These are phyloP conservation scores for Penicillium janthinellum DNA, from an alignment of 2,329 filamentous ascomycete species.

Conservation along the genomic window DNA sequence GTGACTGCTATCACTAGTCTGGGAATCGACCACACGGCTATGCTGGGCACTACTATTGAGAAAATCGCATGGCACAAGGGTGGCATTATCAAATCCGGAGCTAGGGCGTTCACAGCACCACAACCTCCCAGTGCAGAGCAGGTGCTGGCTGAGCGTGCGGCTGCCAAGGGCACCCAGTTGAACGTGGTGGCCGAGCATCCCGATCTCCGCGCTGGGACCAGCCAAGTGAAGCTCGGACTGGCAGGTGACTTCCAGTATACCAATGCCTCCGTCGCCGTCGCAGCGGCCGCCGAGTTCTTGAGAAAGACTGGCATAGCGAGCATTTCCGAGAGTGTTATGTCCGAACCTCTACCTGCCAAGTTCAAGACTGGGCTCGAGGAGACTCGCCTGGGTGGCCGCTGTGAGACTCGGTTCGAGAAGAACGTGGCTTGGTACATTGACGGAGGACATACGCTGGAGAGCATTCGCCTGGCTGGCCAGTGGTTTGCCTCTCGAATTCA, in stretches of 20 bases:
- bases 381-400: conserved; percentile 73
- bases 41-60: conserved; percentile 77
- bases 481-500: conserved; percentile 69
- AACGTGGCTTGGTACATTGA: conserved; percentile 77
- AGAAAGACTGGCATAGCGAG: conserved; percentile 35
- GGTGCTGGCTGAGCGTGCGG: conserved; percentile 59
- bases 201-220: conserved; percentile 38
- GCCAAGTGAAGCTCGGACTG: conserved; percentile 58
- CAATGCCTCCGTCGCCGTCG: conserved; percentile 64
- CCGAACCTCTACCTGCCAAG: conserved; percentile 56
- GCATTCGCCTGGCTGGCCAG: conserved; percentile 70
- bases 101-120: conserved; percentile 63
- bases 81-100: conserved; percentile 75
- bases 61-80: conserved; percentile 92
- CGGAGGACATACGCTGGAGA: conserved; percentile 85
- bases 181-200: conserved; percentile 54
- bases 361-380: conserved; percentile 67
- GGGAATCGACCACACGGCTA: conserved; percentile 80
- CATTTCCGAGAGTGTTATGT: conserved; percentile 41
- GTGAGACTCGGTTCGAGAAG: conserved; percentile 65
- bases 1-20: conserved; percentile 76
- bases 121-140: conserved; percentile 58
- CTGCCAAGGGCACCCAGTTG: conserved; percentile 52
- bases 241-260: conserved; percentile 64
- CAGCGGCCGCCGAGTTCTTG: conserved; percentile 48